phyloP scores from a whole-genome alignment of 768 basidiomycete species.

The Termitomyces sp. region DNA sequence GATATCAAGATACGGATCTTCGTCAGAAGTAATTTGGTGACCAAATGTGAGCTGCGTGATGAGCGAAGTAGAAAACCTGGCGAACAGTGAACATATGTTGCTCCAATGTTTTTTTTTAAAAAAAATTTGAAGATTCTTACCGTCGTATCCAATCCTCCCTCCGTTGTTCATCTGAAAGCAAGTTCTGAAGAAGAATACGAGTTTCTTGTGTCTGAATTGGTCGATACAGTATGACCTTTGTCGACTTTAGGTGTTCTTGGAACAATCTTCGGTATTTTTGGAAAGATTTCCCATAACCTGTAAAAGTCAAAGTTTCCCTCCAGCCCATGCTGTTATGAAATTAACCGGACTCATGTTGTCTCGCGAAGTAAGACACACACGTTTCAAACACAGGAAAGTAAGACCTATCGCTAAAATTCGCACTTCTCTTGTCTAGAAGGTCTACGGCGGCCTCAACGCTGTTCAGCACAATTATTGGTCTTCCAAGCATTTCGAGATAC shows the following conservation, averaged over 20 bases:
- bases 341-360: not conserved
- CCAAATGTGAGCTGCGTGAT: constrained; percentile 27
- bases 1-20: constrained; percentile 32
- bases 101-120: not conserved
- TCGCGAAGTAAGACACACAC: not conserved
- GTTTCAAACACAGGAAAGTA: constrained; percentile 10
- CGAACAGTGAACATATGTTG: not conserved
- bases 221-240: not conserved
- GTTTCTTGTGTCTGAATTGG: not conserved
- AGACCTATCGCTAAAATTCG: constrained; percentile 21
- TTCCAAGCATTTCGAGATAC: constrained; percentile 17
- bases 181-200: not conserved
- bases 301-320: not conserved
- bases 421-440: constrained; percentile 20
- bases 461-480: constrained; percentile 17
- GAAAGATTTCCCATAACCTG: not conserved
- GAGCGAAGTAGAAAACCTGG: constrained; percentile 9
- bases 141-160: not conserved
- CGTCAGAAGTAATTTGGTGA: constrained; percentile 21
- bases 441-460: constrained; percentile 19
- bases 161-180: not conserved
- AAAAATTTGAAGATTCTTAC: constrained; percentile 3
- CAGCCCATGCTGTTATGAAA: constrained; percentile 1
- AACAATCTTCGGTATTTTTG: not conserved
- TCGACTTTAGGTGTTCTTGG: not conserved